These are phyloP conservation scores for Xylaria sp. DNA, from an alignment of 2,329 filamentous ascomycete genomes.

Conservation along the genomic window DNA sequence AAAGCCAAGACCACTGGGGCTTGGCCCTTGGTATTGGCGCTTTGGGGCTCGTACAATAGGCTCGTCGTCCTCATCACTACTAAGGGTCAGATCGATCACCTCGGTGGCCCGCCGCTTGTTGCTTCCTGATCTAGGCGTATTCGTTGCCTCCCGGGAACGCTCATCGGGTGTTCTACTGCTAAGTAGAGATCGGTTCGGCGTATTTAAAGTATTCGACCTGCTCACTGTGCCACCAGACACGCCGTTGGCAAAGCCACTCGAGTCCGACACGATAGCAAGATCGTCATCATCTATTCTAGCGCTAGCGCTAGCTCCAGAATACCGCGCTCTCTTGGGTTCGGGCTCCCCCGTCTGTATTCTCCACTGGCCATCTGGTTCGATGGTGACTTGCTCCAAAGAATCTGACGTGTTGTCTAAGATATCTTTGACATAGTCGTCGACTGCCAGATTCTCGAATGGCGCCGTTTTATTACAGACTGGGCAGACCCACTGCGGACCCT, in stretches of 20 bases:
- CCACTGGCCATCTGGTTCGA: constrained; percentile 88
- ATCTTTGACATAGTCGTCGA: constrained; percentile 88
- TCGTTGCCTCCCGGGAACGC: constrained; percentile 37
- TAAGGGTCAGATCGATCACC: constrained; percentile 63
- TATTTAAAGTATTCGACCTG: constrained; percentile 23
- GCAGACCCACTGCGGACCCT: constrained; percentile 95
- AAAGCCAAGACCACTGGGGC: constrained; percentile 7
- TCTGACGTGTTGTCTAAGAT: constrained; percentile 75
- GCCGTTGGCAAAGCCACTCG: constrained; percentile 40
- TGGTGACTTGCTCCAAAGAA: constrained; percentile 80
- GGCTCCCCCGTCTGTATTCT: constrained; percentile 42
- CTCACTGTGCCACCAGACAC: constrained; percentile 41
- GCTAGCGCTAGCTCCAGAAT: constrained; percentile 28
- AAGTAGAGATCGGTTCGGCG: constrained; percentile 25
- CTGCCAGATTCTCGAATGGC: constrained; percentile 77
- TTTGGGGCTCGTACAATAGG: constrained; percentile 48
- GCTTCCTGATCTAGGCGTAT: constrained; percentile 40
- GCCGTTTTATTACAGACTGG: constrained; percentile 87
- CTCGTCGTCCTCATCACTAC: constrained; percentile 56
- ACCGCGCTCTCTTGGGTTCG: constrained; percentile 32
- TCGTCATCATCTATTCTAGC: constrained; percentile 51
- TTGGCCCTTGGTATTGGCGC: constrained; percentile 42
- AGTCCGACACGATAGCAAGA: constrained; percentile 50
- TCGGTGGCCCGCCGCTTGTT: constrained; percentile 45
- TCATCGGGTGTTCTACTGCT: constrained; percentile 24